Evolutionary conservation across 345 rosid species (phyloP).

Genomic region (Garcia nutans): DNA sequence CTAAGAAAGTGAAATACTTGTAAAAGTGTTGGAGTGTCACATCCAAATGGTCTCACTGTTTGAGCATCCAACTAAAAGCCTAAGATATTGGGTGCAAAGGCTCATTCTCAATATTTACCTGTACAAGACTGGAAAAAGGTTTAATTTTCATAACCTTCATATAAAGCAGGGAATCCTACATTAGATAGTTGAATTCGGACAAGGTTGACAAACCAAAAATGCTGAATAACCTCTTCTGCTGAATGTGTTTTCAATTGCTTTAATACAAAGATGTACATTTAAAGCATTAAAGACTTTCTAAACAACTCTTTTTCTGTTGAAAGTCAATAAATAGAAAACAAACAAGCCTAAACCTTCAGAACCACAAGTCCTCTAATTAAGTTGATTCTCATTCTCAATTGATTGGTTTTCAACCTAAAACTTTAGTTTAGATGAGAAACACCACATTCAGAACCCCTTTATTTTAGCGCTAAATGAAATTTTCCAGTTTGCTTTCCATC

Average conservation of each 20-base stretch:
- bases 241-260: background rate
- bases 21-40: background rate
- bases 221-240: background rate
- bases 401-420: too few relatives aligned
- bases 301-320: background rate
- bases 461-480: too few relatives aligned
- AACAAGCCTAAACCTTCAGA: background rate
- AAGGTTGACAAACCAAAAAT: background rate
- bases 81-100: background rate
- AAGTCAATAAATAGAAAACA: background rate
- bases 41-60: slow-evolving; percentile 1
- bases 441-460: too few relatives aligned
- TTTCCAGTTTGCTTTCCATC: too few relatives aligned
- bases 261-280: background rate
- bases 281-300: background rate
- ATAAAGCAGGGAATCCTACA: background rate
- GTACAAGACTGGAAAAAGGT: background rate
- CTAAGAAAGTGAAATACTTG: too few relatives aligned
- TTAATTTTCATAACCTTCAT: background rate
- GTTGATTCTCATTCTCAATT: too few relatives aligned
- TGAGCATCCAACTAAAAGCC: slow-evolving; percentile 5
- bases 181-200: background rate
- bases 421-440: too few relatives aligned
- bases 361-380: background rate
- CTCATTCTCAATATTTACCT: background rate